Conservation (phyloP, 2,329 filamentous ascomycete genomes). For the Monosporascus sp. region DNA sequence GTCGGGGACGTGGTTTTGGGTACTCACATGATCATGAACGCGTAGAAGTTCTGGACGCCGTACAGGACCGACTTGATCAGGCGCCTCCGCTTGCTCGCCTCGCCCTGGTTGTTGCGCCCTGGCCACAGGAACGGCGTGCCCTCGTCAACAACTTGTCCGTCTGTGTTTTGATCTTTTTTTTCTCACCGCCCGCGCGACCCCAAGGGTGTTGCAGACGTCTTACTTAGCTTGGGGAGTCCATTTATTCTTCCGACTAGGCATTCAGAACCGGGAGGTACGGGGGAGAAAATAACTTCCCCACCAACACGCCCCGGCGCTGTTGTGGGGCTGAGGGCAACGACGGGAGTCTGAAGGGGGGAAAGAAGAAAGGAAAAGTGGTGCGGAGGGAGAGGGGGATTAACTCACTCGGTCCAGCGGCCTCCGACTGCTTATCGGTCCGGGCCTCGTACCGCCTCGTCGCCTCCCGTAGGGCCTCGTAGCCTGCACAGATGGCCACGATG, state of each 20-base stretch:
- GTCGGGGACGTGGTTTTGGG: not conserved
- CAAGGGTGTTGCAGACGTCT: constrained; percentile 3
- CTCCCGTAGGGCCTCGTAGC: constrained; percentile 85
- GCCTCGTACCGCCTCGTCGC: constrained; percentile 71
- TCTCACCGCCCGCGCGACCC: not conserved
- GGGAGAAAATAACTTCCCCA: too few relatives aligned
- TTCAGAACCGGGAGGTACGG: not conserved
- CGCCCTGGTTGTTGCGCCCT: constrained; percentile 62
- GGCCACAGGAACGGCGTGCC: constrained; percentile 57
- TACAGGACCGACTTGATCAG: constrained; percentile 79
- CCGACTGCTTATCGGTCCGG: constrained; percentile 40
- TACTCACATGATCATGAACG: constrained; percentile 98
- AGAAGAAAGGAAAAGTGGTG: constrained; percentile 1
- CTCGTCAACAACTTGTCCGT: constrained; percentile 50
- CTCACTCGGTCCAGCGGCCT: constrained; percentile 48
- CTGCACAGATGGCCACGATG: constrained; percentile 78
- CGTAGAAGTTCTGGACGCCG: constrained; percentile 93
- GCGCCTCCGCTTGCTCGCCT: constrained; percentile 61
- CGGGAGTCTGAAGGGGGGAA: constrained; percentile 1
- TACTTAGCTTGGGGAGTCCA: constrained; percentile 2
- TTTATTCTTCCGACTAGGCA: not conserved
- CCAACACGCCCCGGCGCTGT: too few relatives aligned
- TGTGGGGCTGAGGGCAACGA: not conserved
- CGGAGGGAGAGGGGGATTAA: constrained; percentile 11
- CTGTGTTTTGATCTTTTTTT: constrained; percentile 12